phyloP scores from a whole-genome alignment of 2,329 filamentous ascomycete genomes.

The Monosporascus ibericus region DNA sequence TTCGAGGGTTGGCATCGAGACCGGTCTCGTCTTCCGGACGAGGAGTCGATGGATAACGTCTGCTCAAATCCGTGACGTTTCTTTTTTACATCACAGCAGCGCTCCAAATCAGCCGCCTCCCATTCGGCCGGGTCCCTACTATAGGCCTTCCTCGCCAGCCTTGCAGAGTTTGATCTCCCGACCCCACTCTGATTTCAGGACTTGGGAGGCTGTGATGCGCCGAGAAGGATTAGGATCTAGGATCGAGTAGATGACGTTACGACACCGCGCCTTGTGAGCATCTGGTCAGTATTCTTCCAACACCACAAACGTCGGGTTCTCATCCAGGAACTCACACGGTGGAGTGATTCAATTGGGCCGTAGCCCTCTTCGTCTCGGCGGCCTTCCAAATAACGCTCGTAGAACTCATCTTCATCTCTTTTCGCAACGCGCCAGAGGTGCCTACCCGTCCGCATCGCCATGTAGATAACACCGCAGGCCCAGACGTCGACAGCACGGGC shows the following conservation, averaged over 20 bases:
- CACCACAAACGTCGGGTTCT: not conserved
- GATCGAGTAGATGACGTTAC: conserved; percentile 98
- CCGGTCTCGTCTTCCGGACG: not conserved
- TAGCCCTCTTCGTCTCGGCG: conserved; percentile 93
- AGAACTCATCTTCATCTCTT: conserved; percentile 96
- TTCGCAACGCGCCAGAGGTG: conserved; percentile 97
- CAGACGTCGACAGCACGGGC: conserved; percentile 96
- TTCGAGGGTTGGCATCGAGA: not conserved
- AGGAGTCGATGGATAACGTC: not conserved
- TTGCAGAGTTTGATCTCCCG: conserved; percentile 96
- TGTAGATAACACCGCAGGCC: conserved; percentile 98
- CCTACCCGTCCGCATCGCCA: conserved; percentile 96
- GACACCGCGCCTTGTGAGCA: conserved; percentile 73
- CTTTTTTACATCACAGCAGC: not conserved
- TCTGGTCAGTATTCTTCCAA: conserved; percentile 14
- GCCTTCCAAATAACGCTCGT: conserved; percentile 87
- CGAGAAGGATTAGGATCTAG: conserved; percentile 89
- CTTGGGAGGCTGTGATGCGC: conserved; percentile 91
- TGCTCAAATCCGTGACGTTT: not conserved
- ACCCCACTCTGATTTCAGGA: conserved; percentile 97
- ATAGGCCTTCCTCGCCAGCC: conserved; percentile 92
- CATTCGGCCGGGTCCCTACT: conserved; percentile 16
- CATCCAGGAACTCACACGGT: conserved; percentile 63
- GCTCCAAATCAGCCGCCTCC: not conserved
- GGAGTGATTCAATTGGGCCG: conserved; percentile 89